A percentile compares a stretch with the other conserved stretches of the same genome.
phyloP scores from a whole-genome alignment of 2,329 filamentous ascomycete species.

The Pseudocercospora ulei region DNA sequence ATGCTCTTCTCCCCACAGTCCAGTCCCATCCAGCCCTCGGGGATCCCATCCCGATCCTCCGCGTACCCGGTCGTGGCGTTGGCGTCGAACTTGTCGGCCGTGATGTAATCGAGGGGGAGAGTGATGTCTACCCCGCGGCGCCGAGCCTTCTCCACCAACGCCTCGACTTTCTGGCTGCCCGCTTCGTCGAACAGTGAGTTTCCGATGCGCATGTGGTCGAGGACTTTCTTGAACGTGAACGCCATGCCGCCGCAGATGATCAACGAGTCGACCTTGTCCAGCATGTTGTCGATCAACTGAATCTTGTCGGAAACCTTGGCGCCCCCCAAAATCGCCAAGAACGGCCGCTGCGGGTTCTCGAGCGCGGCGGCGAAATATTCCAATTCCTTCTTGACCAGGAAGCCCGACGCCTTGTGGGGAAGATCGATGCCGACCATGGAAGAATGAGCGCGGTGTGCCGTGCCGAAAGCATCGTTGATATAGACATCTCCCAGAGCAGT shows the following conservation, averaged over 20 bases:
- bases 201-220: slow-evolving; percentile 81
- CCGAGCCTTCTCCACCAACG: slow-evolving; percentile 91
- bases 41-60: slow-evolving; percentile 79
- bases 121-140: slow-evolving; percentile 91
- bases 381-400: slow-evolving; percentile 99
- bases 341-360: slow-evolving; percentile 83
- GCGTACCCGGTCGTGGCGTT: slow-evolving; percentile 73
- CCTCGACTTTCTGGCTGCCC: slow-evolving; percentile 79
- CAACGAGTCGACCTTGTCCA: slow-evolving; percentile 94
- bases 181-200: slow-evolving; percentile 87
- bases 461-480: slow-evolving; percentile 98
- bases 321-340: slow-evolving; percentile 95
- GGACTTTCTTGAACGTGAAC: slow-evolving; percentile 99
- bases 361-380: slow-evolving; percentile 98
- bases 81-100: slow-evolving; percentile 84
- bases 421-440: slow-evolving; percentile 97
- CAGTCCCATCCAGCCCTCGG: slow-evolving; percentile 95
- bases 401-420: slow-evolving; percentile 91
- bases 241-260: slow-evolving; percentile 98
- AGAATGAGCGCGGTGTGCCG: slow-evolving; percentile 94
- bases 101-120: slow-evolving; percentile 89
- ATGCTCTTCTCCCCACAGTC: slow-evolving; percentile 86
- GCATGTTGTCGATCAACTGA: slow-evolving; percentile 95
- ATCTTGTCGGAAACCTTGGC: slow-evolving; percentile 99
- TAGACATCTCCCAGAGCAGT: slow-evolving; percentile 92